A percentile compares a stretch with the other conserved stretches of the same genome.
These are phyloP conservation scores for Aspergillus sp. DNA, from an alignment of 2,329 filamentous ascomycete species.

Conservation along the genomic window DNA sequence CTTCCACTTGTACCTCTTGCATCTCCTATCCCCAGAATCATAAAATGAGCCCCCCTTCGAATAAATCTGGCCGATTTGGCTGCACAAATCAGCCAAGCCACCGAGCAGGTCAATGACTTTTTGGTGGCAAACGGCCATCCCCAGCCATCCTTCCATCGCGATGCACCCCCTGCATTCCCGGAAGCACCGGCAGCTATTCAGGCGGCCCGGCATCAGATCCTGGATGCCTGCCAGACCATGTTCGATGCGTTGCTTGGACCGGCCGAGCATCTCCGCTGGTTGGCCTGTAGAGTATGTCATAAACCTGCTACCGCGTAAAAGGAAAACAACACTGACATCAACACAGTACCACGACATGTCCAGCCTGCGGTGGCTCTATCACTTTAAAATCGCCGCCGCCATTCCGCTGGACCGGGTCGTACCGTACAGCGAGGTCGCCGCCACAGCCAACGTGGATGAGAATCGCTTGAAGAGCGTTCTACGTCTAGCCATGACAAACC, in stretches of 20 bases:
- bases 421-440: slow-evolving; percentile 27
- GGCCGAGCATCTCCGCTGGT: background rate
- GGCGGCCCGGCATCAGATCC: background rate
- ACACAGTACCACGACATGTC: background rate
- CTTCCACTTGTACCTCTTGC: too few relatives aligned
- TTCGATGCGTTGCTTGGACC: background rate
- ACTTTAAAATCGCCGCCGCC: slow-evolving; percentile 29
- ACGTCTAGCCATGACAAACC: slow-evolving; percentile 58
- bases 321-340: background rate
- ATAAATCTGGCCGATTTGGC: background rate
- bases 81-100: background rate
- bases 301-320: too few relatives aligned
- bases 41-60: too few relatives aligned
- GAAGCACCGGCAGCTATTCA: background rate
- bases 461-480: slow-evolving; percentile 37
- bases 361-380: slow-evolving; percentile 27
- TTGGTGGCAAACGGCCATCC: background rate
- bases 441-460: slow-evolving; percentile 22
- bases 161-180: background rate
- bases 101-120: background rate
- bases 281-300: background rate
- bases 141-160: background rate
- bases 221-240: background rate
- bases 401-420: slow-evolving; percentile 26
- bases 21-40: too few relatives aligned